These are phyloP conservation scores for Senna siamea DNA, from an alignment of 306 rosid species.

Conservation along the genomic window DNA sequence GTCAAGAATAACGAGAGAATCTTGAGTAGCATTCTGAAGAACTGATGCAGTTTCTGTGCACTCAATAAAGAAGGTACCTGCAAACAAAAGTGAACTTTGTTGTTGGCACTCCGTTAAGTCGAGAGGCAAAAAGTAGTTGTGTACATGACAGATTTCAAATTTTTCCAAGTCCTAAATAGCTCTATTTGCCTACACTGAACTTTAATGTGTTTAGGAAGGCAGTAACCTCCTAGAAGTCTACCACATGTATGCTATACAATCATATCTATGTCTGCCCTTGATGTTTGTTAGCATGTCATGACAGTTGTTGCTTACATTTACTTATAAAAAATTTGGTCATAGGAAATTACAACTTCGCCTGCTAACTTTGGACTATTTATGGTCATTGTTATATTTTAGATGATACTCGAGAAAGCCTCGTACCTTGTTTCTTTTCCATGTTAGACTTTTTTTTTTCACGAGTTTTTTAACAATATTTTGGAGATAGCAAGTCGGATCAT, in stretches of 20 bases:
- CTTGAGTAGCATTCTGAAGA: conserved; percentile 86
- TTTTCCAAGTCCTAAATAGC: conserved; percentile 17
- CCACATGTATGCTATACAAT: neutral
- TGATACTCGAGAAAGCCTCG: neutral
- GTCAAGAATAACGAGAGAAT: conserved; percentile 90
- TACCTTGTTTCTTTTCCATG: neutral
- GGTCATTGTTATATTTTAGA: neutral
- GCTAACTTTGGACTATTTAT: neutral
- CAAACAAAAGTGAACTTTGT: conserved; percentile 32
- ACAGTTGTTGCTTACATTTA: neutral
- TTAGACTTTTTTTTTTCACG: neutral
- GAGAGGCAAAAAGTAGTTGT: conserved; percentile 14
- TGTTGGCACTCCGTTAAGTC: conserved; percentile 27
- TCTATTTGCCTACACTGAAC: neutral
- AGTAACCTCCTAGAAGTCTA: neutral
- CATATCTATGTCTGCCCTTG: neutral
- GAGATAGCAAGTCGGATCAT: neutral
- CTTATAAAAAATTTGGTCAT: neutral
- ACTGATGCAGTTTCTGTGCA: conserved; percentile 94
- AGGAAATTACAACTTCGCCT: neutral
- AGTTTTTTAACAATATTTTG: neutral
- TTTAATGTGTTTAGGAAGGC: conserved; percentile 24
- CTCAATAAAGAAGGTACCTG: conserved; percentile 93
- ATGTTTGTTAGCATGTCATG: neutral
- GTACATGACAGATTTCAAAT: conserved; percentile 4